Evolutionary conservation across 139 green algal species (phyloP).

Genomic region (Chlorella sp.): DNA sequence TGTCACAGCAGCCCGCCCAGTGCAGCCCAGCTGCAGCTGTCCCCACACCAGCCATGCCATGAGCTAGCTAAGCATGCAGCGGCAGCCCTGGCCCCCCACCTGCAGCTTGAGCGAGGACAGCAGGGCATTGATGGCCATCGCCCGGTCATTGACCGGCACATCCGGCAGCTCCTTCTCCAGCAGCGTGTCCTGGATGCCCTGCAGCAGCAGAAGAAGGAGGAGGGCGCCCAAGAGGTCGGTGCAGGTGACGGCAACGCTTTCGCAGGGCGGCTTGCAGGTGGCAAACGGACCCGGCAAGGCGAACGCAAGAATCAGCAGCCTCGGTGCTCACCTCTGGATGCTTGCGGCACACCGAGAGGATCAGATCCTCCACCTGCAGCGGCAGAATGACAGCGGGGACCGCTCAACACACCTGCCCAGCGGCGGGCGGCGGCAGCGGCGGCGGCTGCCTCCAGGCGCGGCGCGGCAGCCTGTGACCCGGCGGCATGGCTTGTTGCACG

Average conservation of each 20-base stretch:
- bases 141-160: slow-evolving; percentile 37
- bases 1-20: background rate
- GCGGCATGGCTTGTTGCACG: no score
- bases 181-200: slow-evolving; percentile 17
- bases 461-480: no score
- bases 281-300: no score
- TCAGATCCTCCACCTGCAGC: slow-evolving; percentile 9
- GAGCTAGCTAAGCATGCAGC: background rate
- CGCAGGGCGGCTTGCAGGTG: no score
- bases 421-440: no score
- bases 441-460: no score
- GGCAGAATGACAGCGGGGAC: no score
- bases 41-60: no score
- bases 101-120: slow-evolving; percentile 39
- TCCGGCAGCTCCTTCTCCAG: slow-evolving; percentile 34
- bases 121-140: slow-evolving; percentile 53
- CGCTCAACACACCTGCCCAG: no score
- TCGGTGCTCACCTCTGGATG: slow-evolving; percentile 8
- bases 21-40: no score
- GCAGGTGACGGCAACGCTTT: no score
- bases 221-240: no score
- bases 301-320: background rate
- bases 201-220: background rate
- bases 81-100: slow-evolving; percentile 6
- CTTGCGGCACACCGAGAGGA: slow-evolving; percentile 20